A percentile compares a stretch with the other conserved stretches of the same genome.
Evolutionary conservation across 2,329 filamentous ascomycete genomes (phyloP).

Genomic region (Arthrobotrys entomopaga): DNA sequence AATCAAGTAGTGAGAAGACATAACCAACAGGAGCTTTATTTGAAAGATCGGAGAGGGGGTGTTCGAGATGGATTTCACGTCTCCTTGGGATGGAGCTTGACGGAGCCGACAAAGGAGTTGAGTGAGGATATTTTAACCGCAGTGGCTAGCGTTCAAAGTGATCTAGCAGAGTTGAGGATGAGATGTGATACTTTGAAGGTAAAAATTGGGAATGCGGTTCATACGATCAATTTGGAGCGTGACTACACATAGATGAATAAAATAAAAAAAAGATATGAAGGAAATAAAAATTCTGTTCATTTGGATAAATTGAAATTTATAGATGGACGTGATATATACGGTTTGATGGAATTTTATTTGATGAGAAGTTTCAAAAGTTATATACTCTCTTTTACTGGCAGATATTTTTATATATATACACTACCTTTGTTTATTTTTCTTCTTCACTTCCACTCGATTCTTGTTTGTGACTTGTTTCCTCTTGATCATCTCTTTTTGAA

Average conservation of each 20-base stretch:
- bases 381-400: too few relatives aligned
- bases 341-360: too few relatives aligned
- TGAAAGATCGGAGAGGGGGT: slow-evolving; percentile 53
- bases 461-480: neutral
- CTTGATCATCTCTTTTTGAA: neutral
- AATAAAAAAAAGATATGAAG: too few relatives aligned
- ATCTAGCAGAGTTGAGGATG: slow-evolving; percentile 65
- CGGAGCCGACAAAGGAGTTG: slow-evolving; percentile 66
- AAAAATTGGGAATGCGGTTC: slow-evolving; percentile 78
- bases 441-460: neutral
- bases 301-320: too few relatives aligned
- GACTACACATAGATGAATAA: too few relatives aligned
- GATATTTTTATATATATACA: too few relatives aligned
- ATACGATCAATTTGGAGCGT: slow-evolving; percentile 53
- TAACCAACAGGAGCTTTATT: slow-evolving; percentile 77
- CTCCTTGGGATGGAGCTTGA: slow-evolving; percentile 85
- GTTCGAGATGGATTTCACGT: slow-evolving; percentile 76
- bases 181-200: slow-evolving; percentile 73
- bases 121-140: slow-evolving; percentile 60
- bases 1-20: slow-evolving; percentile 72
- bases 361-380: too few relatives aligned
- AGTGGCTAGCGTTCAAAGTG: slow-evolving; percentile 56
- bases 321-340: too few relatives aligned
- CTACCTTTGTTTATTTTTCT: too few relatives aligned
- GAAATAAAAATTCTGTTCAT: too few relatives aligned